Conservation (phyloP, 2,329 filamentous ascomycete genomes). For the Diaporthe aspalathi region DNA sequence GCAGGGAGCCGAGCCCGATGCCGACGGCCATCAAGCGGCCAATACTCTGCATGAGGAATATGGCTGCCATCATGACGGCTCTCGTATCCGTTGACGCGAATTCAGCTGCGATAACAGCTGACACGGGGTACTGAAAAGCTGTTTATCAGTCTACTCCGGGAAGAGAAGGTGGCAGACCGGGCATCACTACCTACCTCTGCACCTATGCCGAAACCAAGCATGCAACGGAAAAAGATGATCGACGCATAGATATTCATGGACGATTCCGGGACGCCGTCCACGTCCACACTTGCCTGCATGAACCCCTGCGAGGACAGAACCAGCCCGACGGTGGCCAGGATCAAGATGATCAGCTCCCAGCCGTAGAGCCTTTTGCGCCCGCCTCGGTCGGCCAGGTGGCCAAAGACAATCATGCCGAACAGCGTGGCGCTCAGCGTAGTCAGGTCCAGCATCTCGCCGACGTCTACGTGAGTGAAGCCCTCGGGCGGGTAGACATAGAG, state of each 20-base stretch:
- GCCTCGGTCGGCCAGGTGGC: constrained; percentile 37
- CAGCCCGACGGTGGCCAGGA: constrained; percentile 38
- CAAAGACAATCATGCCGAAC: constrained; percentile 38
- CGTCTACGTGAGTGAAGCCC: background rate
- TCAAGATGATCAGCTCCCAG: constrained; percentile 37
- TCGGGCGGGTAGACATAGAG: constrained; percentile 44
- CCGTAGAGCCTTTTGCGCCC: constrained; percentile 40
- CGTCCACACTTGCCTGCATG: background rate
- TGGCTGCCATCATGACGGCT: constrained; percentile 44
- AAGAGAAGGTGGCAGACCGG: background rate
- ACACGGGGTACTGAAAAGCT: constrained; percentile 45
- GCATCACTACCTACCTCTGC: constrained; percentile 42
- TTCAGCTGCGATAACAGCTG: constrained; percentile 47
- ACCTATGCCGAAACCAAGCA: constrained; percentile 46
- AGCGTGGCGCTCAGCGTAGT: constrained; percentile 26
- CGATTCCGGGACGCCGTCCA: background rate
- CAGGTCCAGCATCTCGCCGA: constrained; percentile 38
- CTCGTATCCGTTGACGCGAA: constrained; percentile 45
- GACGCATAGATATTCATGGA: constrained; percentile 45
- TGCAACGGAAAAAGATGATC: constrained; percentile 42
- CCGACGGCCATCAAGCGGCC: constrained; percentile 41
- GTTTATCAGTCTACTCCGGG: background rate
- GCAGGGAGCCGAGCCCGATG: constrained; percentile 38
- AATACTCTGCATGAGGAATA: constrained; percentile 46
- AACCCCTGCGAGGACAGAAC: constrained; percentile 38